Conservation (phyloP, 371 early-diverging fungal genomes). For the Syncephalastrum contaminatum region DNA sequence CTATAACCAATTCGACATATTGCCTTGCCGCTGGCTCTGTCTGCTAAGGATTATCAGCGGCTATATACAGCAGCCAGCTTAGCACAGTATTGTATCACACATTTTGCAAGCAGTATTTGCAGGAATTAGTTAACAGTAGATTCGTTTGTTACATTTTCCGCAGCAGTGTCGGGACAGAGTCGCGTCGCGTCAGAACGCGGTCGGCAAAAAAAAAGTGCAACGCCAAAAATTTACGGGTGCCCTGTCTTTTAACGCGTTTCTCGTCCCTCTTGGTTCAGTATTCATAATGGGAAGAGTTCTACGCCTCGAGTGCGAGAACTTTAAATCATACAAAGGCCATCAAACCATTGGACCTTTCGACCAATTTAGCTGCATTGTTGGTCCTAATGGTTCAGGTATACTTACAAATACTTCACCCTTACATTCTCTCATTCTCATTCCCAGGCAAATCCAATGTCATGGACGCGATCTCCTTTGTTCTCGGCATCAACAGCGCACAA, state of each 20-base stretch:
- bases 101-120: no score
- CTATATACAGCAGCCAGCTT: no score
- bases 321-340: conserved; percentile 97
- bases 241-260: not conserved
- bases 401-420: not conserved
- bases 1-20: no score
- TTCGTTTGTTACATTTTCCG: not conserved
- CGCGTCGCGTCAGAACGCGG: conserved; percentile 1
- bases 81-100: no score
- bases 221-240: not conserved
- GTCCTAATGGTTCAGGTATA: conserved; percentile 97
- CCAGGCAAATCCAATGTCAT: conserved; percentile 97
- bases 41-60: no score
- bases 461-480: conserved; percentile 99
- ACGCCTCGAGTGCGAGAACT: conserved; percentile 95
- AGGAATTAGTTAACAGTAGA: no score
- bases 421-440: conserved; percentile 13
- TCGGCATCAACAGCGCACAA: conserved; percentile 88
- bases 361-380: conserved; percentile 97
- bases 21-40: no score
- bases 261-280: conserved; percentile 6
- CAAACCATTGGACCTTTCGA: conserved; percentile 95
- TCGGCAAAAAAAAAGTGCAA: conserved; percentile 4
- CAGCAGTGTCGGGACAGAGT: not conserved
- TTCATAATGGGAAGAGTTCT: conserved; percentile 75